Base-by-base conservation (phyloP, 2,329 filamentous ascomycete genomes). In the Parastagonospora avenae region DNA sequence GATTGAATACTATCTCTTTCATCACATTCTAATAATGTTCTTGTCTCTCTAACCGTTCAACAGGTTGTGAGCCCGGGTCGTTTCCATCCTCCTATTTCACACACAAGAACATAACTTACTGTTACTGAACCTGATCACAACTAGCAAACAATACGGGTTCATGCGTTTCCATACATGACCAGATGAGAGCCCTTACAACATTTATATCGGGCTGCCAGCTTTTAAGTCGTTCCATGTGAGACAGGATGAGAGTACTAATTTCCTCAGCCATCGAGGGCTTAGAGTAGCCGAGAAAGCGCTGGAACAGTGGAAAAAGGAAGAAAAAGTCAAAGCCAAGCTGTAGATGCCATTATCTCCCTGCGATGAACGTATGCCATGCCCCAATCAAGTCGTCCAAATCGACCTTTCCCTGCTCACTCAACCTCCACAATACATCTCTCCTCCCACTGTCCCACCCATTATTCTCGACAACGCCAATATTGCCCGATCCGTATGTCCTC, bases 261-360 rank as follows among this genome's bases (percentile, higher is more conserved):
- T 14, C 16, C 29, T 14, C 42, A 45, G 48, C 50, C 3, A 76
- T 80, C 40, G 79, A 81, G 55, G 79, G 75, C 1, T 79, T 80
- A 76, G 76, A 48, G 71, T 76, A 33, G 76, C 78, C 11, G 76
- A 77, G 56, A 75, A 66, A 54, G 74, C 73, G 15, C 60, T 80
- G 16, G 69, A 74, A 44, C 78, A 80, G 55, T 79, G 77, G 74
- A 74, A 70, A 53, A 67, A 68, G 50, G 72, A 73, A 36, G 28
- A 48, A 11, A 40, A 39, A 33, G 11, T 48, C 12, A 57, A 59
- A 37, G 46, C 55, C 10, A 57, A 63, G 35, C 36, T 63, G 14
- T 46, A 40, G 11, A 32, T 2, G n/a, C 27, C 37, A 60, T 33
- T 50, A 39, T 16, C 16, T 48, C 11, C 57, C 52, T 19, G 50